These are phyloP conservation scores for Saturnispora serradocipensis DNA, from an alignment of 805 yeast genomes.

Conservation along the genomic window DNA sequence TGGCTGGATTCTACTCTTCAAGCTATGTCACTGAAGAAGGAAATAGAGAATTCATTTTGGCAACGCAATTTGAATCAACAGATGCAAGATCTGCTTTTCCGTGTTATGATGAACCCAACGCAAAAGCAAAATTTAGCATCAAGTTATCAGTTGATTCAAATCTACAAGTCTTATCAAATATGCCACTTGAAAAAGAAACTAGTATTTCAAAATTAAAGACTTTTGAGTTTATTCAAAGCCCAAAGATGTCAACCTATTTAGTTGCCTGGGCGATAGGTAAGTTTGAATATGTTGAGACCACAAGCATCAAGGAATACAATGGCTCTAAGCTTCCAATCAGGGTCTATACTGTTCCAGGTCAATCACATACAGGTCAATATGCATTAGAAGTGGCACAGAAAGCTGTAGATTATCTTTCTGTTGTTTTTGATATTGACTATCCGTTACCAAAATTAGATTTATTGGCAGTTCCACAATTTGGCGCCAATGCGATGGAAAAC, in stretches of 20 bases:
- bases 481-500: conserved; percentile 88
- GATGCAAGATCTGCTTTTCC: conserved; percentile 54
- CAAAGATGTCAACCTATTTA: conserved; percentile 47
- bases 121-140: conserved; percentile 48
- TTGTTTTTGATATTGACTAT: conserved; percentile 43
- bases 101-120: conserved; percentile 47
- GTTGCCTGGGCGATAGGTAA: conserved; percentile 54
- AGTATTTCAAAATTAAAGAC: conserved; percentile 15
- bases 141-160: conserved; percentile 27
- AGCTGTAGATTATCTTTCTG: conserved; percentile 41
- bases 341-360: conserved; percentile 45
- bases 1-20: conserved; percentile 50
- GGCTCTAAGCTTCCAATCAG: conserved; percentile 39
- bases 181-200: conserved; percentile 29
- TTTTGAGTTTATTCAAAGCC: conserved; percentile 37
- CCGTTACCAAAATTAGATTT: conserved; percentile 80
- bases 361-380: conserved; percentile 36
- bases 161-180: conserved; percentile 37
- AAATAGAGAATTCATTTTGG: conserved; percentile 31
- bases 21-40: conserved; percentile 32
- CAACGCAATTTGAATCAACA: conserved; percentile 52
- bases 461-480: conserved; percentile 68
- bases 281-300: conserved; percentile 42
- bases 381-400: conserved; percentile 41
- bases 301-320: conserved; percentile 32